Base-by-base conservation (phyloP, 129 eudicot species). In the Kitagawia praeruptora region DNA sequence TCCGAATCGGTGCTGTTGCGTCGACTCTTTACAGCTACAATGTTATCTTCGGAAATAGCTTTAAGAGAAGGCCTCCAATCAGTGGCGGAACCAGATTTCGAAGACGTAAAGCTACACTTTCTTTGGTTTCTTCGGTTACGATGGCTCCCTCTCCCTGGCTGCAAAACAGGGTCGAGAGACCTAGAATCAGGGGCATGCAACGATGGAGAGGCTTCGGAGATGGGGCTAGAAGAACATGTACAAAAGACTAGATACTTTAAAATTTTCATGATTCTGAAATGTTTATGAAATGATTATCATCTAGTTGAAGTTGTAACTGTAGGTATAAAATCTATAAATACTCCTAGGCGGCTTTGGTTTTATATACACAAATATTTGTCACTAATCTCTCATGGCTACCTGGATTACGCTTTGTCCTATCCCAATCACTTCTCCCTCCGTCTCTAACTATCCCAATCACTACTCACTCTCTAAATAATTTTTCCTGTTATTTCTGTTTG, bases 41-140 rank as follows among this genome's bases (percentile, higher is more conserved):
- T 74, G 37, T 78, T 46, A 74, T 78, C 81, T 75, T 78, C 81
- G 34, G 81, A 64, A 70, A 78, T 78, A 2, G 64, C 64, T 41
- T 67, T 28, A 42, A 78, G 81, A 46, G 75, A 64, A 9, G 81
- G 81, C 38, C 47, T 54, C 81, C 75, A 78, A 1, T 66, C 81
- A 21, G 74, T 27, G 2, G 74, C 74, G 0, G 81, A 44, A 41
- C 74, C 74, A 13, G 74, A n/a, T 42, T 64, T 77, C 58, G 74
- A 41, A 19, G 80, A 19, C 0, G 38, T 25, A 51, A 14, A 44
- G 3, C 66, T 64, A 23, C 81, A 70, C 15, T 72, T 70, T 45
- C 48, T 66, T 21, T n/a, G 1, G 48, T 53, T 28, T 1, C 46
- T 28, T 1, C 46, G 81, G 46, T 45, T 1, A 8, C 12, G 40